phyloP scores from a whole-genome alignment of 495 filamentous ascomycete genomes.

The Baudoinia panamericana region DNA sequence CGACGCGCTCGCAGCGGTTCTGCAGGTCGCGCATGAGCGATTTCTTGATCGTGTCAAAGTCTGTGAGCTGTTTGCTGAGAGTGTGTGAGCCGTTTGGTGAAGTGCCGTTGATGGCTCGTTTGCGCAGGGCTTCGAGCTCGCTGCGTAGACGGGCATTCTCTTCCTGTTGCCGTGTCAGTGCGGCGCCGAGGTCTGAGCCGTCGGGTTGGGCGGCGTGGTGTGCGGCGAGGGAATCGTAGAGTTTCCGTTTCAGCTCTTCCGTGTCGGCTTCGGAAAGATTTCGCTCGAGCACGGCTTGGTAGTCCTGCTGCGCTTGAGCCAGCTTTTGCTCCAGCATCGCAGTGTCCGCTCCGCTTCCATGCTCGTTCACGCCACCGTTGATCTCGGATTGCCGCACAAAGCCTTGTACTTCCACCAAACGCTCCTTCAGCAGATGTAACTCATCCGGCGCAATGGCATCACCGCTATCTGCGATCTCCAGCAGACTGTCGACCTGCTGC shows the following conservation, averaged over 20 bases:
- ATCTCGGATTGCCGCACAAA: constrained; percentile 89
- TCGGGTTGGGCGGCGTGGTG: constrained; percentile 56
- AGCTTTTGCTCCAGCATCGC: constrained; percentile 63
- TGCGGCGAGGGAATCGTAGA: constrained; percentile 62
- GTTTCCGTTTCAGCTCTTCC: constrained; percentile 64
- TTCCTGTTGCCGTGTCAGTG: constrained; percentile 55
- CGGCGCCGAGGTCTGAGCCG: constrained; percentile 54
- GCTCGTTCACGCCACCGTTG: constrained; percentile 50
- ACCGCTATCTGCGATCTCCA: constrained; percentile 59
- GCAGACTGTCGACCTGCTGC: constrained; percentile 62
- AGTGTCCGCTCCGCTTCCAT: constrained; percentile 42
- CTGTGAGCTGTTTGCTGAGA: constrained; percentile 78
- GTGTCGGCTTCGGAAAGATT: constrained; percentile 66
- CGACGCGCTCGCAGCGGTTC: constrained; percentile 91
- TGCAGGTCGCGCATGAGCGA: constrained; percentile 96
- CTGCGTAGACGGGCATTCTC: constrained; percentile 65
- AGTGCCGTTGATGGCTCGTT: constrained; percentile 41
- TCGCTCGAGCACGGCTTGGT: constrained; percentile 67
- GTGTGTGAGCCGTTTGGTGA: constrained; percentile 34
- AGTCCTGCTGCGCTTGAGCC: constrained; percentile 58
- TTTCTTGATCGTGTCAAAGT: constrained; percentile 99
- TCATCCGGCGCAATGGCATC: constrained; percentile 73
- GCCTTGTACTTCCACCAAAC: constrained; percentile 75
- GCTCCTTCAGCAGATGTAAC: constrained; percentile 58
- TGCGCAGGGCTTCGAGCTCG: constrained; percentile 64